Base-by-base conservation (phyloP, 371 early-diverging fungal genomes). In the Circinella umbellata region DNA sequence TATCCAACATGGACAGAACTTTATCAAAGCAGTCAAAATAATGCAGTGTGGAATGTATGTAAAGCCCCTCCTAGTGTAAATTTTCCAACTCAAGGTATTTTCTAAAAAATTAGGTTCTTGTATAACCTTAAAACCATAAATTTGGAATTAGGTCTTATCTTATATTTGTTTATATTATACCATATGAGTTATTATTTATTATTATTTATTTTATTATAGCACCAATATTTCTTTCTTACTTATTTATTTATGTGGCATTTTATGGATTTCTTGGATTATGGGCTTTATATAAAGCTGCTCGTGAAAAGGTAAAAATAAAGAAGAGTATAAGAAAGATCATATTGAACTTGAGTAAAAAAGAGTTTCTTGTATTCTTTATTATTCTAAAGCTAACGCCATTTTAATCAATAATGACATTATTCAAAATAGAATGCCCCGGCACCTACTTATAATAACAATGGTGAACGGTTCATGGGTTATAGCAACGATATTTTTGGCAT, bases 201-300 rank as follows among this genome's bases (percentile, higher is more conserved):
- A 10, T 27, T 27, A 18, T 57, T 27, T 57, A 1, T 34, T 57
- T 57, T 34, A 10, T 34, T 0, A 9, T 14, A 57, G 89, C 61
- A 85, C 89, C 14, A 51, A 68, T 69, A 1, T 77, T 75, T 42
- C 78, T 5, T 76, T 48, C 48, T 15, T 63, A 63, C 83, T 18
- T 87, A 83, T 75, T 67, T 71, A 4, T 67, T 80, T 35, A 57
- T 79, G 0, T 77, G 71, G 63, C 27, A 20, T 74, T 79, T 35
- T 79, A 83, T 3, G 59, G 69, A 10, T 59, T 85, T 4, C 75
- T 84, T 54, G 69, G 66, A 27, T 39, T 76, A 0, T 89, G 89
- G 89, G 66, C 74, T 5, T 5, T 72, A 34, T 82, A 80, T 72
- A 86, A 86, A 61, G 42, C 48, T 55, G 48, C 65, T 64, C 68